These are phyloP conservation scores for Vachellia collinsii DNA, from an alignment of 306 rosid species.

Conservation along the genomic window DNA sequence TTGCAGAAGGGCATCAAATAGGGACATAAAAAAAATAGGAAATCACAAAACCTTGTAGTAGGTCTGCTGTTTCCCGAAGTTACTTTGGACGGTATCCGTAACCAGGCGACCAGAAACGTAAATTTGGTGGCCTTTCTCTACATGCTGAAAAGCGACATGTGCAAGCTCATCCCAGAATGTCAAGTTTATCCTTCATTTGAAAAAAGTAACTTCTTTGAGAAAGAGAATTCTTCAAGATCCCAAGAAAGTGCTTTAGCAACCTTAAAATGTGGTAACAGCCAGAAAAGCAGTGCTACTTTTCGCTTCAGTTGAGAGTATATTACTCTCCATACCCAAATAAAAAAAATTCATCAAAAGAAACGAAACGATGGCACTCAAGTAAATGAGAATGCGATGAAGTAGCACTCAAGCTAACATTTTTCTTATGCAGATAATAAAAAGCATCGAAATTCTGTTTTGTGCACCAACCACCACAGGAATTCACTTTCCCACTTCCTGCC, in stretches of 20 bases:
- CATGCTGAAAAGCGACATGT: conserved; percentile 68
- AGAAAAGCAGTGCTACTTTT: neutral
- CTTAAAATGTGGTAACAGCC: neutral
- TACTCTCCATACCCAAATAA: neutral
- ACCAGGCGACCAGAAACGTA: conserved; percentile 78
- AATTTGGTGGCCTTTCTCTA: conserved; percentile 72
- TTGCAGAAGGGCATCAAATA: neutral
- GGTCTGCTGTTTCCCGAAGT: conserved; percentile 70
- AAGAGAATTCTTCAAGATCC: neutral
- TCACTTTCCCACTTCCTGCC: neutral
- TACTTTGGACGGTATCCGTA: conserved; percentile 65
- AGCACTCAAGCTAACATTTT: neutral
- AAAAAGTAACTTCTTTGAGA: conserved; percentile 9
- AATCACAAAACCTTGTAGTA: conserved; percentile 74
- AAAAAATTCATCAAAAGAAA: neutral
- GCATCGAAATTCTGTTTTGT: neutral
- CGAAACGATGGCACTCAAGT: neutral
- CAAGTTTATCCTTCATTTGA: conserved; percentile 59
- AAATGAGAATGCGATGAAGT: neutral
- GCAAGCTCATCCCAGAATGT: conserved; percentile 94
- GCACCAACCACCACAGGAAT: neutral
- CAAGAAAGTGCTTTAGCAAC: neutral
- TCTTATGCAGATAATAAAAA: neutral
- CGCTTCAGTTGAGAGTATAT: neutral
- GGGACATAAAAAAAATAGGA: neutral